These are phyloP conservation scores for Barnettozyma vustinii DNA, from an alignment of 805 yeast genomes.

Conservation along the genomic window DNA sequence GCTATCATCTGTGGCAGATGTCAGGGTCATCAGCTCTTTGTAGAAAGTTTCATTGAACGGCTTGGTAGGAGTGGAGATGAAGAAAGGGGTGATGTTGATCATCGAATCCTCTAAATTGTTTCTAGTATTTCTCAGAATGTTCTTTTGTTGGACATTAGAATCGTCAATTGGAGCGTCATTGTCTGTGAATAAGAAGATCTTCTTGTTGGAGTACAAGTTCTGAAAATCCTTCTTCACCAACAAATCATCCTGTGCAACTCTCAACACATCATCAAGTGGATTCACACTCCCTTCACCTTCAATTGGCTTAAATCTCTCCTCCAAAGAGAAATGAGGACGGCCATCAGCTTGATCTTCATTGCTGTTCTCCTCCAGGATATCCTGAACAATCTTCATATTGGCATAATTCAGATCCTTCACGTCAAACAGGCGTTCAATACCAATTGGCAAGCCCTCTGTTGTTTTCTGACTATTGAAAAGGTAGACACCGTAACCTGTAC, in stretches of 20 bases:
- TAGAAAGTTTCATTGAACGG: constrained; percentile 46
- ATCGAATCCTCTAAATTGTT: constrained; percentile 52
- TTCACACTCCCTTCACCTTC: constrained; percentile 20
- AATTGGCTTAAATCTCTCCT: constrained; percentile 27
- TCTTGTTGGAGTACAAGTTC: constrained; percentile 45
- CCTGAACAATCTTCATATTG: constrained; percentile 52
- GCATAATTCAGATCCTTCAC: constrained; percentile 49
- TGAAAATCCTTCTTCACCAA: constrained; percentile 33
- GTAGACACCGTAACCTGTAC: constrained; percentile 72
- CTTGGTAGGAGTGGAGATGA: constrained; percentile 35
- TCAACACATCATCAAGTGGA: constrained; percentile 41
- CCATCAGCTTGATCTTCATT: constrained; percentile 6
- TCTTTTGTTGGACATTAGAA: constrained; percentile 34
- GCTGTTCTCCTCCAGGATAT: constrained; percentile 41
- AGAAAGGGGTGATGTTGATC: constrained; percentile 58
- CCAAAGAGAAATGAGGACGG: constrained; percentile 21
- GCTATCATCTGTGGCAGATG: constrained; percentile 16
- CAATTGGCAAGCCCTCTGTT: constrained; percentile 30
- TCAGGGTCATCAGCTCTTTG: constrained; percentile 43
- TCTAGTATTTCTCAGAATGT: constrained; percentile 49
- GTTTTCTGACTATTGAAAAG: constrained; percentile 45
- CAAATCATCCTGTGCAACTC: constrained; percentile 52
- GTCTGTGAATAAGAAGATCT: constrained; percentile 69
- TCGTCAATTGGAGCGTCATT: constrained; percentile 60
- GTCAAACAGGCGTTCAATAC: constrained; percentile 46